Evolutionary conservation across 345 rosid genomes (phyloP).

Genomic region (Luvunga scandens): DNA sequence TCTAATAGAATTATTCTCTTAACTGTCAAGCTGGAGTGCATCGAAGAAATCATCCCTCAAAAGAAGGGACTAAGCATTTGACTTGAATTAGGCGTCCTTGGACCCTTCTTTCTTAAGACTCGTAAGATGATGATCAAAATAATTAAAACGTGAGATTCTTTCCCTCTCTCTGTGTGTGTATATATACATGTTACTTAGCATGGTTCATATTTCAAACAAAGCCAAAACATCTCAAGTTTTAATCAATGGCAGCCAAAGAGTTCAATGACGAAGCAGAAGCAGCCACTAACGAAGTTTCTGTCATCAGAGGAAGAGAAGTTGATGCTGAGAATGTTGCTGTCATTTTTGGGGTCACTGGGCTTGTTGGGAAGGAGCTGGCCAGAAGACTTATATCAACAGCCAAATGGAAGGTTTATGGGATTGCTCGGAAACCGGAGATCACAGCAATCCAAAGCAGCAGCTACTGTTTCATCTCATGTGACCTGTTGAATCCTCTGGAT

Average conservation of each 20-base stretch:
- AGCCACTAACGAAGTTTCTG: slow-evolving; percentile 41
- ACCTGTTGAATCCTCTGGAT: slow-evolving; percentile 57
- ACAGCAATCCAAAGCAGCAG: slow-evolving; percentile 31
- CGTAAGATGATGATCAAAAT: not conserved
- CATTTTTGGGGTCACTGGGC: slow-evolving; percentile 84
- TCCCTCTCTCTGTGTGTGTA: not conserved
- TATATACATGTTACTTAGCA: not conserved
- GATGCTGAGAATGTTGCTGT: slow-evolving; percentile 47
- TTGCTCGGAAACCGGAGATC: slow-evolving; percentile 62
- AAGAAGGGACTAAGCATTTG: not conserved
- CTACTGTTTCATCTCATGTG: slow-evolving; percentile 75
- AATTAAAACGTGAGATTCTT: not conserved
- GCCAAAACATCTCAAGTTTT: slow-evolving; percentile 3
- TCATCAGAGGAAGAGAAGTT: slow-evolving; percentile 24
- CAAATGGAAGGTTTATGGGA: slow-evolving; percentile 78
- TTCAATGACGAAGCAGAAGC: slow-evolving; percentile 15
- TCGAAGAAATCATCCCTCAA: slow-evolving; percentile 4
- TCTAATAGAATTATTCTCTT: slow-evolving; percentile 9
- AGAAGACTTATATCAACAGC: slow-evolving; percentile 43
- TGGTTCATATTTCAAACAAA: not conserved
- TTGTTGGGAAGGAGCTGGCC: slow-evolving; percentile 77
- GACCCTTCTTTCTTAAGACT: not conserved
- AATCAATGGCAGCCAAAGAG: slow-evolving; percentile 37
- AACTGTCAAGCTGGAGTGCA: not conserved
- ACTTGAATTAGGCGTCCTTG: not conserved